A percentile compares a stretch with the other conserved stretches of the same genome.
phyloP scores from a whole-genome alignment of 306 rosid genomes.

The Neltuma alba region DNA sequence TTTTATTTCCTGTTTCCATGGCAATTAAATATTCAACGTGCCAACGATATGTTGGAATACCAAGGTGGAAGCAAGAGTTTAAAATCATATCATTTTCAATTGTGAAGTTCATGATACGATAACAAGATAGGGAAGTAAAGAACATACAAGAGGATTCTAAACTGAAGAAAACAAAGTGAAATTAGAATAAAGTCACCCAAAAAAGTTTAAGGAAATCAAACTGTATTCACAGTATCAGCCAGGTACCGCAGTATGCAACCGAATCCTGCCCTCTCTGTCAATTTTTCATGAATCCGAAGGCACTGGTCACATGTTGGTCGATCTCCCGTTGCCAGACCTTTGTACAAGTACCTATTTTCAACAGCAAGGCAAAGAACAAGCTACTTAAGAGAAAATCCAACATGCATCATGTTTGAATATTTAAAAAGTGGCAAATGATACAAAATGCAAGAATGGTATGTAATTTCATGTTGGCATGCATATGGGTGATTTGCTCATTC shows the following conservation, averaged over 20 bases:
- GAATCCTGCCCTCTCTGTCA: slow-evolving; percentile 89
- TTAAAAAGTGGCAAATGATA: not conserved
- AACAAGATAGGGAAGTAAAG: slow-evolving; percentile 4
- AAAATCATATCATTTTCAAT: slow-evolving; percentile 3
- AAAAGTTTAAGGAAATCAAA: slow-evolving; percentile 30
- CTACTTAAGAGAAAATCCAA: not conserved
- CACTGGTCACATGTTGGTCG: slow-evolving; percentile 96
- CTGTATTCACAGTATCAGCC: slow-evolving; percentile 83
- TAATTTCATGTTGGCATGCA: not conserved
- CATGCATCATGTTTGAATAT: not conserved
- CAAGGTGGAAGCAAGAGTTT: not conserved
- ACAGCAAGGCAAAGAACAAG: not conserved
- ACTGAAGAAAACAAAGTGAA: not conserved
- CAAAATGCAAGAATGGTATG: not conserved
- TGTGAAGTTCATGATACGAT: slow-evolving; percentile 2
- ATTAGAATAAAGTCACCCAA: not conserved
- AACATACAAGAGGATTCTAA: slow-evolving; percentile 20
- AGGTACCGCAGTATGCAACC: slow-evolving; percentile 94
- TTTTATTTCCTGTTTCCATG: not conserved
- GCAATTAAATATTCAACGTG: not conserved
- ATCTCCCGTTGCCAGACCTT: slow-evolving; percentile 96
- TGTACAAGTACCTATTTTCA: slow-evolving; percentile 74
- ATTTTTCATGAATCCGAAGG: slow-evolving; percentile 86
- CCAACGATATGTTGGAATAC: not conserved
- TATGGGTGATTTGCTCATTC: not conserved